Conservation (phyloP, 2,329 filamentous ascomycete species). For the Neopestalotiopsis rosae region DNA sequence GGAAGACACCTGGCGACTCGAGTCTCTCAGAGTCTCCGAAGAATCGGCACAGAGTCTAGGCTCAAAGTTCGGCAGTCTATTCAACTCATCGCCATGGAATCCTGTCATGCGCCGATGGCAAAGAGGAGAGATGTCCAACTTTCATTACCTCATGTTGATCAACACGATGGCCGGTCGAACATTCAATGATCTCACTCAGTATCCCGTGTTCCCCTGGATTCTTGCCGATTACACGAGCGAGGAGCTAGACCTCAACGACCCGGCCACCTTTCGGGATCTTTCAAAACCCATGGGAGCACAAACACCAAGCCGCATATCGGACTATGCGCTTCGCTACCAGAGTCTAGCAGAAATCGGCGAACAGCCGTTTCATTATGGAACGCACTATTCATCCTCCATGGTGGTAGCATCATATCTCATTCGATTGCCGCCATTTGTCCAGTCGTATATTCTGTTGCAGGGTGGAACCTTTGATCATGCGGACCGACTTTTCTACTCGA, state of each 20-base stretch:
- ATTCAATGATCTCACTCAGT: conserved; percentile 97
- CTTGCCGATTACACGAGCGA: conserved; percentile 95
- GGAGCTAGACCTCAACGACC: conserved; percentile 85
- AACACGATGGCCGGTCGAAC: conserved; percentile 97
- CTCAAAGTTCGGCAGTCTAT: conserved; percentile 89
- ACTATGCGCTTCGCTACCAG: conserved; percentile 84
- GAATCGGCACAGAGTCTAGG: conserved; percentile 71
- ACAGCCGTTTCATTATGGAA: conserved; percentile 94
- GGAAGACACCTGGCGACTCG: conserved; percentile 91
- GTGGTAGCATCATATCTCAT: conserved; percentile 97
- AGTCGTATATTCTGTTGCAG: conserved; percentile 92
- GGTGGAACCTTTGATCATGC: conserved; percentile 97
- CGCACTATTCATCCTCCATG: conserved; percentile 99
- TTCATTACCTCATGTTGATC: conserved; percentile 97
- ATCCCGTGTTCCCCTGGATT: conserved; percentile 97
- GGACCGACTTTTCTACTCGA: conserved; percentile 92
- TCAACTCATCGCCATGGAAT: conserved; percentile 81
- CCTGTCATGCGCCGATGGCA: conserved; percentile 90
- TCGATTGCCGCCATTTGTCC: conserved; percentile 91
- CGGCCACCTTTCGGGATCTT: conserved; percentile 85
- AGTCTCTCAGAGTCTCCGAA: conserved; percentile 74
- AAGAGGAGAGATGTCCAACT: conserved; percentile 95
- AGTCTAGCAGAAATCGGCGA: conserved; percentile 92
- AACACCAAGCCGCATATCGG: conserved; percentile 73
- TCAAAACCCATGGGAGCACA: conserved; percentile 98